Percentiles rank a stretch among this genome's conserved stretches.
Evolutionary conservation across 1,139 yeast species (phyloP).

Genomic region (Lodderomyces pseudojiufengensis): DNA sequence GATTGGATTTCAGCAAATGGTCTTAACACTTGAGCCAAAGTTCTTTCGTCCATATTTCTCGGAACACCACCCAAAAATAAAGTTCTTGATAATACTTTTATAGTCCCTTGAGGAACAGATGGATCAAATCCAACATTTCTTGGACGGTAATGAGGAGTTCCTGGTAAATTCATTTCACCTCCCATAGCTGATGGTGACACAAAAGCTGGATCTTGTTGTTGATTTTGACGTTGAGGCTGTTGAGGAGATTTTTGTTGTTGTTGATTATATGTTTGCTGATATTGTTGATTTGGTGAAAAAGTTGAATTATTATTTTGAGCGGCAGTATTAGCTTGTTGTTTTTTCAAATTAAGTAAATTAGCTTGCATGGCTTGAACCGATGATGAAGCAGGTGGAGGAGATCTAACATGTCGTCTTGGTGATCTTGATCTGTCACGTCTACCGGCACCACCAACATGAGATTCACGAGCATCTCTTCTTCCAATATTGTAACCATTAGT

Average conservation of each 20-base stretch:
- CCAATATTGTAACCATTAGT: constrained; percentile 19
- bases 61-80: constrained; percentile 94
- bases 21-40: constrained; percentile 61
- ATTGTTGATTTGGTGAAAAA: constrained; percentile 12
- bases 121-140: constrained; percentile 68
- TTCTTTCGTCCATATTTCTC: constrained; percentile 70
- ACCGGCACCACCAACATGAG: constrained; percentile 14
- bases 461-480: constrained; percentile 31
- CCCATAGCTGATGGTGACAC: constrained; percentile 15
- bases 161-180: constrained; percentile 64
- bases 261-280: constrained; percentile 6
- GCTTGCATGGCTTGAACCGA: constrained; percentile 12
- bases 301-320: constrained; percentile 6
- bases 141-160: constrained; percentile 70
- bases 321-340: constrained; percentile 6
- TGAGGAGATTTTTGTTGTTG: constrained; percentile 9
- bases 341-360: constrained; percentile 12
- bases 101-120: constrained; percentile 70
- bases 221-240: constrained; percentile 9
- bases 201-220: constrained; percentile 8
- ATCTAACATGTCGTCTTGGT: constrained; percentile 37
- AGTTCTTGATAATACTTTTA: constrained; percentile 85
- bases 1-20: constrained; percentile 97
- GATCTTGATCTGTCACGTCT: constrained; percentile 59
- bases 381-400: constrained; percentile 22